A percentile compares a stretch with the other conserved stretches of the same genome.
Conservation (phyloP, 805 yeast species). For the Cyberlindnera euphorbiiphila region DNA sequence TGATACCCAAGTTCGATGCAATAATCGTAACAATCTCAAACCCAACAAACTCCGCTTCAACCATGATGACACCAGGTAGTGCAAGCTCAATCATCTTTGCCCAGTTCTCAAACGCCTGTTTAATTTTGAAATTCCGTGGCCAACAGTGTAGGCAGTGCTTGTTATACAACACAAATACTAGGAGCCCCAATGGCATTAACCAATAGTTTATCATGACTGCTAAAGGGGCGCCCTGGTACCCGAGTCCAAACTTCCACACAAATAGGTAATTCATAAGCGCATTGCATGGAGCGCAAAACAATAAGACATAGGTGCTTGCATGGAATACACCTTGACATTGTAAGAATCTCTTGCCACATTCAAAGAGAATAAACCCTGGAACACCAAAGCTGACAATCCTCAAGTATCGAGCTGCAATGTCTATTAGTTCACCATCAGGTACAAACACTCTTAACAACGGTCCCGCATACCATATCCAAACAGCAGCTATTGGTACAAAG, state of each 20-base stretch:
- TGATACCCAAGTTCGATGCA: constrained; percentile 66
- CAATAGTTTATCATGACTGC: constrained; percentile 73
- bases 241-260: constrained; percentile 78
- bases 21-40: constrained; percentile 69
- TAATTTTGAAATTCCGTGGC: constrained; percentile 36
- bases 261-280: constrained; percentile 61
- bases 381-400: constrained; percentile 57
- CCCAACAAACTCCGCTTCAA: constrained; percentile 72
- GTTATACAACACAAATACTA: constrained; percentile 33
- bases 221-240: constrained; percentile 78
- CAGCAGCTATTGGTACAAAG: constrained; percentile 24
- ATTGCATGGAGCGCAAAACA: constrained; percentile 69
- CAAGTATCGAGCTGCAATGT: constrained; percentile 51
- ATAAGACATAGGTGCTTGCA: constrained; percentile 69
- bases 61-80: constrained; percentile 68
- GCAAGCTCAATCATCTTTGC: constrained; percentile 51
- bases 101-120: constrained; percentile 50
- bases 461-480: constrained; percentile 22
- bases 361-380: constrained; percentile 77
- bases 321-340: constrained; percentile 87
- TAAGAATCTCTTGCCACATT: constrained; percentile 75
- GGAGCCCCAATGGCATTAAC: constrained; percentile 43
- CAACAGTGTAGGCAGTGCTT: constrained; percentile 60
- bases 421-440: constrained; percentile 20
- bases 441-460: constrained; percentile 20